Percentiles rank a stretch among this genome's conserved stretches.
Evolutionary conservation across 2,329 filamentous ascomycete genomes (phyloP).

Genomic region (Eutypa lata): DNA sequence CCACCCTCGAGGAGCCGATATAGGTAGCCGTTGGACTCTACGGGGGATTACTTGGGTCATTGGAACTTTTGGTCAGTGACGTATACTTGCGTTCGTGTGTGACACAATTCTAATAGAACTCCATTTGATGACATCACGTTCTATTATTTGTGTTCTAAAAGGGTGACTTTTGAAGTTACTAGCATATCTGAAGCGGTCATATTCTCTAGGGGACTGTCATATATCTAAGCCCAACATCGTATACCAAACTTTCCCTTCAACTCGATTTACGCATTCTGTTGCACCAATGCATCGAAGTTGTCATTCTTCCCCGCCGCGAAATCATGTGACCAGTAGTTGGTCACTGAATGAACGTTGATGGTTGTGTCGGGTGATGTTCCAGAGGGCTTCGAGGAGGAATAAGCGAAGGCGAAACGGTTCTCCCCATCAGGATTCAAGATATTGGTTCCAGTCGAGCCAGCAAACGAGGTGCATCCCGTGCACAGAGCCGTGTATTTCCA

Average conservation of each 20-base stretch:
- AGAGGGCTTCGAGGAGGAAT: constrained; percentile 21
- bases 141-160: too few relatives aligned
- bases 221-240: background rate
- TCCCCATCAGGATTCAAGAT: constrained; percentile 85
- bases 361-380: constrained; percentile 14
- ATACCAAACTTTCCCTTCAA: background rate
- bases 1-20: too few relatives aligned
- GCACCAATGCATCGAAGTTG: constrained; percentile 23
- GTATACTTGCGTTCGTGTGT: too few relatives aligned
- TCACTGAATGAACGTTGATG: constrained; percentile 27
- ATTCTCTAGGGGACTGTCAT: too few relatives aligned
- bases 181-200: too few relatives aligned
- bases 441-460: constrained; percentile 20
- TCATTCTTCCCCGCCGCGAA: constrained; percentile 24
- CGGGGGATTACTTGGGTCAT: too few relatives aligned
- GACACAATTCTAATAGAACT: too few relatives aligned
- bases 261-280: constrained; percentile 18
- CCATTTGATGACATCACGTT: too few relatives aligned
- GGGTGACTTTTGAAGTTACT: too few relatives aligned
- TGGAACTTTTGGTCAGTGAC: too few relatives aligned
- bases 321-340: constrained; percentile 30
- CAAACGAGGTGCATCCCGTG: constrained; percentile 33
- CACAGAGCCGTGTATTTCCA: constrained; percentile 38
- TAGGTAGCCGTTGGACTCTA: too few relatives aligned
- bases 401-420: constrained; percentile 67